These are phyloP conservation scores for Panicum miliaceum DNA, from an alignment of 176 grass and related monocot species.

Conservation along the genomic window DNA sequence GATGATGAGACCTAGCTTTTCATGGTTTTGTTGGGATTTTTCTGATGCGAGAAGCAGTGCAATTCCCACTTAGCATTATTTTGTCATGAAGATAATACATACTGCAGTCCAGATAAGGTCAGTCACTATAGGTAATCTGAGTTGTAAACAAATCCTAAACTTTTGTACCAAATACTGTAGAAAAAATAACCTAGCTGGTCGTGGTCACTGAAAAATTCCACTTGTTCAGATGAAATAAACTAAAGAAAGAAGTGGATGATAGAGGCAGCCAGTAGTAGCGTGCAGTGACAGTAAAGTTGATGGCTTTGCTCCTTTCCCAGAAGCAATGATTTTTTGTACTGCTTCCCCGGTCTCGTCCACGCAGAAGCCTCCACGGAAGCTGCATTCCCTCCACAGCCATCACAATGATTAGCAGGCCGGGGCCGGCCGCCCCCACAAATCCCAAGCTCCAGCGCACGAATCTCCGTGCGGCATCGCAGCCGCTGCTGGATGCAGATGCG, in stretches of 20 bases:
- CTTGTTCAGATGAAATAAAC: neutral
- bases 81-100: neutral
- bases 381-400: slow-evolving; percentile 6
- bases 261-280: neutral
- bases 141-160: neutral
- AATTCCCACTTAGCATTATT: neutral
- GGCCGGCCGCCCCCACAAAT: neutral
- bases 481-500: neutral
- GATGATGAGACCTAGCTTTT: neutral
- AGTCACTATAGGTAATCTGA: neutral
- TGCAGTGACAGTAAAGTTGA: slow-evolving; percentile 36
- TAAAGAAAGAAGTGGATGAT: neutral
- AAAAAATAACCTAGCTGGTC: neutral
- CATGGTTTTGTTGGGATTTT: neutral
- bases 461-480: slow-evolving; percentile 18
- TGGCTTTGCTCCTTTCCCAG: slow-evolving; percentile 28
- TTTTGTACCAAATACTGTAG: neutral
- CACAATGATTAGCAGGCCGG: slow-evolving; percentile 16
- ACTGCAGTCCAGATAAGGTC: too few species aligned
- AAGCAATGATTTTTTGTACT: slow-evolving; percentile 34
- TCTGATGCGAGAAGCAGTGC: neutral
- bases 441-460: slow-evolving; percentile 38
- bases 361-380: slow-evolving; percentile 17
- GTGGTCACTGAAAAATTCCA: neutral
- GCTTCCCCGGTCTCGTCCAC: neutral